A percentile compares a stretch with the other conserved stretches of the same genome.
phyloP scores from a whole-genome alignment of 2,329 filamentous ascomycete genomes.

The Fusarium chaquense region DNA sequence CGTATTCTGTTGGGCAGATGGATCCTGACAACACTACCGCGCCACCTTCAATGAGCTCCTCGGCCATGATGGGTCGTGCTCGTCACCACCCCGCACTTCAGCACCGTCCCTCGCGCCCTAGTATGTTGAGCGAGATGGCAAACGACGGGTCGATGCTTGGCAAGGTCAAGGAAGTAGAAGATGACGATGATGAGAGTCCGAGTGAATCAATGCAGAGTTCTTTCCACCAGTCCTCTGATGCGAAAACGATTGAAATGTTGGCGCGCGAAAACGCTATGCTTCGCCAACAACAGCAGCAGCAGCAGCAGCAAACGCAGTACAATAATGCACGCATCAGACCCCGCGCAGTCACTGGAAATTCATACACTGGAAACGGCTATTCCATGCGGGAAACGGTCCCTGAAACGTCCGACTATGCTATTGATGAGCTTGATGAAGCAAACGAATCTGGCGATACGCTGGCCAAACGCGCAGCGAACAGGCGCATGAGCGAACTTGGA shows the following conservation, averaged over 20 bases:
- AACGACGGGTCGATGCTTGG: constrained; percentile 71
- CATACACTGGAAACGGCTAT: constrained; percentile 69
- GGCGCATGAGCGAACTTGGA: constrained; percentile 70
- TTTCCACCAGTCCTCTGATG: constrained; percentile 66
- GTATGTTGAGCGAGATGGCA: constrained; percentile 79
- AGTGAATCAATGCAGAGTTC: constrained; percentile 63
- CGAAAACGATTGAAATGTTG: constrained; percentile 73
- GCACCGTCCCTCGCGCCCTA: constrained; percentile 83
- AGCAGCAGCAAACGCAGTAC: constrained; percentile 62
- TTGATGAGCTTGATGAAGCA: constrained; percentile 76
- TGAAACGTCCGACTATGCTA: constrained; percentile 77
- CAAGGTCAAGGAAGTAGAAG: constrained; percentile 78
- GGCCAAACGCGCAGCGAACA: constrained; percentile 59
- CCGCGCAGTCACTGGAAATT: constrained; percentile 67
- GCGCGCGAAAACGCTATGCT: constrained; percentile 72
- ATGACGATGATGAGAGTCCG: constrained; percentile 72
- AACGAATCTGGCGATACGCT: constrained; percentile 64
- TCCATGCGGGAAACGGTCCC: constrained; percentile 70
- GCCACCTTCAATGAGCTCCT: constrained; percentile 57
- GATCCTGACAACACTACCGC: constrained; percentile 71
- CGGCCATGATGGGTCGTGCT: constrained; percentile 64
- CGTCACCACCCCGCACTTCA: constrained; percentile 77
- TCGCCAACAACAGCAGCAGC: constrained; percentile 56
- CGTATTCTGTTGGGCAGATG: constrained; percentile 93
- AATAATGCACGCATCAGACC: constrained; percentile 67